Evolutionary conservation across 306 rosid species (phyloP).

Genomic region (Prosopis cineraria): DNA sequence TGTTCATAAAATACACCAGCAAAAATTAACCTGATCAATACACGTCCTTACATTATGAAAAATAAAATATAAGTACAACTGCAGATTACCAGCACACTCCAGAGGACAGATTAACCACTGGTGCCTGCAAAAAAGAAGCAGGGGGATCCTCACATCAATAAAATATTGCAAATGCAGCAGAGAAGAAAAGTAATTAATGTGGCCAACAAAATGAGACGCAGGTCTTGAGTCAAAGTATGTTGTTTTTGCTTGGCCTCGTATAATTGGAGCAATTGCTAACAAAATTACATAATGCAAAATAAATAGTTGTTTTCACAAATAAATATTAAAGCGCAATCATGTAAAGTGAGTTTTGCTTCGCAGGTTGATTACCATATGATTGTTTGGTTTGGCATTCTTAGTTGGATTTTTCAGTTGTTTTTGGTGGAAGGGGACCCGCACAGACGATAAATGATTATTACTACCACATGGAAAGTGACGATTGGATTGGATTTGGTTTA

Average conservation of each 20-base stretch:
- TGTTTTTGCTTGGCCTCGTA: too few relatives aligned
- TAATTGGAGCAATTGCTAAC: too few relatives aligned
- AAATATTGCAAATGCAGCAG: too few relatives aligned
- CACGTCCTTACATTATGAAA: background rate
- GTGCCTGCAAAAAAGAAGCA: slow-evolving; percentile 43
- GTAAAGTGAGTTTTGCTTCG: background rate
- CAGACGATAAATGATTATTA: background rate
- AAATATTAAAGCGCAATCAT: background rate
- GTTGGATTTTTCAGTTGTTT: slow-evolving; percentile 29
- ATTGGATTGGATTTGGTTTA: background rate
- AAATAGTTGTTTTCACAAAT: too few relatives aligned
- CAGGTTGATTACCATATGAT: background rate
- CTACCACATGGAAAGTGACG: slow-evolving; percentile 21
- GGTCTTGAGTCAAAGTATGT: too few relatives aligned
- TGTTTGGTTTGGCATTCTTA: slow-evolving; percentile 8
- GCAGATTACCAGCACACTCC: slow-evolving; percentile 26
- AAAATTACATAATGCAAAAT: background rate
- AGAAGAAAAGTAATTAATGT: too few relatives aligned
- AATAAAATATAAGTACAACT: background rate
- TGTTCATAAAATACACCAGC: slow-evolving; percentile 31
- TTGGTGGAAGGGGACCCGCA: slow-evolving; percentile 31
- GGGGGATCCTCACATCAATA: background rate
- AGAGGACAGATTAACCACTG: slow-evolving; percentile 31
- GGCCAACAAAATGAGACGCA: too few relatives aligned
- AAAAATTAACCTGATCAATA: slow-evolving; percentile 23